A percentile compares a stretch with the other conserved stretches of the same genome.
Conservation (phyloP, 108 stramenopile genomes). For the Stephanodiscus minutulus region DNA sequence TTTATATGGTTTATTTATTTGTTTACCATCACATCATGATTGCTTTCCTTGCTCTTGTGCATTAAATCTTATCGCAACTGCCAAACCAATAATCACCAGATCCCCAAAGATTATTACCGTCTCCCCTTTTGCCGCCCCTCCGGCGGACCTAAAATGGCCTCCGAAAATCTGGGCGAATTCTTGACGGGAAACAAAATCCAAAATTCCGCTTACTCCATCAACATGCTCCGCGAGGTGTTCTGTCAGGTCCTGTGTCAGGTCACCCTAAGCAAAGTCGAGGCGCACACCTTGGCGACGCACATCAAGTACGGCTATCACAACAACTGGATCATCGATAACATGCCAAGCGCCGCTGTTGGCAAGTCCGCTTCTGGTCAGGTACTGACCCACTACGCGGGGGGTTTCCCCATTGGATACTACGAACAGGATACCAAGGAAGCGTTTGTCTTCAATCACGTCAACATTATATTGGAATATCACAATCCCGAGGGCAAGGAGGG, state of each 20-base stretch:
- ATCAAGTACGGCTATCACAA: constrained; percentile 91
- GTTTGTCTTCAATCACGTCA: constrained; percentile 95
- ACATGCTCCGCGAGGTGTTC: constrained; percentile 89
- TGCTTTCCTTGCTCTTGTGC: background rate
- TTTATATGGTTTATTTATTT: background rate
- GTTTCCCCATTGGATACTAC: constrained; percentile 93
- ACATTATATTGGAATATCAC: constrained; percentile 92
- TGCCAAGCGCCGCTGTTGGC: constrained; percentile 91
- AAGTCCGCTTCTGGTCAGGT: constrained; percentile 49
- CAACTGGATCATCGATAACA: constrained; percentile 99
- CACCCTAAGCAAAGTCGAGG: constrained; percentile 58
- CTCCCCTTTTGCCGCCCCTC: constrained; percentile 94
- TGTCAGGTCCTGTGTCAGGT: constrained; percentile 78
- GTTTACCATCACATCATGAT: background rate
- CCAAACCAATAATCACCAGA: constrained; percentile 48
- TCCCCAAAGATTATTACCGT: constrained; percentile 95
- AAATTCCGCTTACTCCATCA: constrained; percentile 89
- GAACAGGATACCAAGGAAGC: constrained; percentile 58
- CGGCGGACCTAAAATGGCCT: constrained; percentile 87
- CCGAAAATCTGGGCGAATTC: constrained; percentile 91
- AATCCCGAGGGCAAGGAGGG: constrained; percentile 78
- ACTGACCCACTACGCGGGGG: constrained; percentile 85
- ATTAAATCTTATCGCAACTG: background rate
- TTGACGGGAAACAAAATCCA: constrained; percentile 97
- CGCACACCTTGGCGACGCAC: constrained; percentile 62